Percentiles rank a stretch among this genome's conserved stretches.
Conservation (phyloP, 768 basidiomycete genomes). For the Dendrothele bispora region DNA sequence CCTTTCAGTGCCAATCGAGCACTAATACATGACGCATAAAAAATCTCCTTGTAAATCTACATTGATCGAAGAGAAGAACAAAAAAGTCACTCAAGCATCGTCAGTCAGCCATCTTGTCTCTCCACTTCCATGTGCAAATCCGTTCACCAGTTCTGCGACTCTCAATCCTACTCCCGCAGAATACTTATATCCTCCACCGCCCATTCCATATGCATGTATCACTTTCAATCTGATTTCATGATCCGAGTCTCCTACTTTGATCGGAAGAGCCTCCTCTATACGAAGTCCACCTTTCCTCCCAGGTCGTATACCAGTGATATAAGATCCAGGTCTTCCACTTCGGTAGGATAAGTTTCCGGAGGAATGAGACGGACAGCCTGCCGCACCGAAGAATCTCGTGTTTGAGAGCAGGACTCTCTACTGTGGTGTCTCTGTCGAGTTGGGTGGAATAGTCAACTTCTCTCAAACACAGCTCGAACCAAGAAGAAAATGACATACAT, state of each 20-base stretch:
- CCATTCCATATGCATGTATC: slow-evolving; percentile 9
- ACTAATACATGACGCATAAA: too few species aligned
- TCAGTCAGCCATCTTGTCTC: too few species aligned
- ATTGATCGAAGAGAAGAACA: too few species aligned
- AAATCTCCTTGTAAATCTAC: too few species aligned
- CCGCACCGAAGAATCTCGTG: neutral
- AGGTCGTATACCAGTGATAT: slow-evolving; percentile 3
- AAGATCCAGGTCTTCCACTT: slow-evolving; percentile 7
- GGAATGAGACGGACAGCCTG: slow-evolving; percentile 1
- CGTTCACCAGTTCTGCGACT: slow-evolving; percentile 2
- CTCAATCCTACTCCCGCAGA: slow-evolving; percentile 6
- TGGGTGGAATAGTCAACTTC: neutral
- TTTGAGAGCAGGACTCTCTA: neutral
- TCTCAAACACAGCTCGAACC: too few species aligned
- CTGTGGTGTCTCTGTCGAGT: slow-evolving; percentile 2
- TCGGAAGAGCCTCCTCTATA: slow-evolving; percentile 2
- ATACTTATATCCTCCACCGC: slow-evolving; percentile 7
- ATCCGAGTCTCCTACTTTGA: too few species aligned
- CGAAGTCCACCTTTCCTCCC: slow-evolving; percentile 5
- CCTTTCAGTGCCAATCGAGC: too few species aligned
- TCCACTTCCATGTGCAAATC: slow-evolving; percentile 3
- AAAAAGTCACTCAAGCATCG: too few species aligned
- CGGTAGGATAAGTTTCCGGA: slow-evolving; percentile 1
- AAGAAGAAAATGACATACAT: neutral
- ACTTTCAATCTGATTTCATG: neutral